Evolutionary conservation across 495 filamentous ascomycete genomes (phyloP), one percentile per base, ranked within the genome.

Genomic region (Astrothelium subdiscretum): DNA sequence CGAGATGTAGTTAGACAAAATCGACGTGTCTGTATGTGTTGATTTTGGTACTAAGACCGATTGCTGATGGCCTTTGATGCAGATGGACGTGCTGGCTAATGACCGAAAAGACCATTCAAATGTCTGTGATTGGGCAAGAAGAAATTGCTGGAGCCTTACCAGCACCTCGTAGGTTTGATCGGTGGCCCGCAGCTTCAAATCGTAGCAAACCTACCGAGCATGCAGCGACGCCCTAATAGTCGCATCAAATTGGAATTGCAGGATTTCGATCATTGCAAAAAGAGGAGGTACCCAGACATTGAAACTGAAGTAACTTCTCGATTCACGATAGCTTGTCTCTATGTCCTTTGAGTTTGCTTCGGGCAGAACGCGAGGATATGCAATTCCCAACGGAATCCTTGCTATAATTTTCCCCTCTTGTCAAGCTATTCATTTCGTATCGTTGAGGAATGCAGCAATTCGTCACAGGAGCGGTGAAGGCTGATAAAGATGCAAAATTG

Each of bases 401-500:
- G 42, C 8, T n/a, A 48, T 3, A 3, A 48, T 48, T n/a, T 24
- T n/a, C 22, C 48, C 48, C 8, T 54, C 22, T 29, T 11, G 24
- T 29, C 48, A 54, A 11, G 24, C 29, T 8, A 20, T 29, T 24
- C 24, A 26, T 5, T 3, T 26, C 15, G 6, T 54, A 15, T 54
- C 48, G 3, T n/a, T 26, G 24, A 29, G 48, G 24, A 54, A 26
- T 54, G 48, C 48, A 24, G 24, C 26, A 15, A 5, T 8, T 54
- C 48, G 48, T 54, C 48, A 54, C 48, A 54, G 29, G 48, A 54
- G 48, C 48, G 48, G 48, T 54, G 48, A 54, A 54, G 22, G 20
- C n/a, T 27, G 4, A 24, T 29, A 24, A 8, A 29, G 48, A 54
- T 20, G 48, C 20, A 54, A 54, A n/a, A 8, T n/a, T 54, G 5